Conservation (phyloP, 2,329 filamentous ascomycete species). For the Clonostachys chloroleuca region DNA sequence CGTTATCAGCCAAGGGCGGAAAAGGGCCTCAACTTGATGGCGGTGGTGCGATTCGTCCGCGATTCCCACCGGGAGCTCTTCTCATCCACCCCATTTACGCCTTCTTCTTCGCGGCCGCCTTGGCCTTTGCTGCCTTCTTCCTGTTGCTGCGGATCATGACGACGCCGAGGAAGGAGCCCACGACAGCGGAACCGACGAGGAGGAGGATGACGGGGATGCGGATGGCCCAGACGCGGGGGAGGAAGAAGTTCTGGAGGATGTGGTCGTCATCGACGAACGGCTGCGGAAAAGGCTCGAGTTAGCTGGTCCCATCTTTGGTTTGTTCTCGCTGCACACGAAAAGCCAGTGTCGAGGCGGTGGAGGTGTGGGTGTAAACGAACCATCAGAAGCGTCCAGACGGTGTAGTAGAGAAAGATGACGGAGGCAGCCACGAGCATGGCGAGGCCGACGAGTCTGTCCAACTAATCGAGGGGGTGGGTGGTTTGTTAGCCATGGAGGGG, state of each 20-base stretch:
- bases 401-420: conserved; percentile 79
- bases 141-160: conserved; percentile 99
- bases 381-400: conserved; percentile 96
- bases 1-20: no score
- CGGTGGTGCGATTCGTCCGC: neutral
- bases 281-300: conserved; percentile 39
- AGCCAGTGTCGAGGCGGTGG: neutral
- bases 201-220: conserved; percentile 97
- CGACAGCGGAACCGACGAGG: conserved; percentile 85
- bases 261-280: conserved; percentile 97
- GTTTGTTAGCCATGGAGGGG: conserved; percentile 1
- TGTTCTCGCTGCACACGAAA: neutral
- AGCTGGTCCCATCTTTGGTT: neutral
- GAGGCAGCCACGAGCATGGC: conserved; percentile 64
- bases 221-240: conserved; percentile 96
- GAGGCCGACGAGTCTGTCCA: conserved; percentile 76
- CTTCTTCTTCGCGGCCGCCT: conserved; percentile 84
- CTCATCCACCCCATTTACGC: conserved; percentile 39
- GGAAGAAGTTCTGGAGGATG: conserved; percentile 90
- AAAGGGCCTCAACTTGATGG: no score
- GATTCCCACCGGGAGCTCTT: neutral
- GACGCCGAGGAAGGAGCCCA: conserved; percentile 90
- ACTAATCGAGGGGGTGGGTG: conserved; percentile 42
- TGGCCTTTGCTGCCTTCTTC: conserved; percentile 94
- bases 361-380: conserved; percentile 42